Base-by-base conservation (phyloP, 768 basidiomycete species). In the Coprinellus micaceus region DNA sequence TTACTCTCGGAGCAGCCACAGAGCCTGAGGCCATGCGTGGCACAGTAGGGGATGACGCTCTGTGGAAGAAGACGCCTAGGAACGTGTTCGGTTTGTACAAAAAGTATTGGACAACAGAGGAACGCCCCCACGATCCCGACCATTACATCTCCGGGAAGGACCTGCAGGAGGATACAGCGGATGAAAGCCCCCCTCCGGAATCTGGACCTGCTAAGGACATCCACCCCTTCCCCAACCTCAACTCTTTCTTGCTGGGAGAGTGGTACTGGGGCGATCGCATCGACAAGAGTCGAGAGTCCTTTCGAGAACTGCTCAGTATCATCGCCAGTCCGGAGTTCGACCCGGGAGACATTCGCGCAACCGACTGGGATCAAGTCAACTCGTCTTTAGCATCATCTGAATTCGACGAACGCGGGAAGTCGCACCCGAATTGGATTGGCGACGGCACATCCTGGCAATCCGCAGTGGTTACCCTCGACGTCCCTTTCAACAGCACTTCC, bases 191-290 rank as follows among this genome's bases (percentile, higher is more conserved):
- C 15, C 48, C 25, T 4, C 28, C 21, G 3, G 17, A 11, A 3
- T 7, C 24, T 7, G 7, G 12, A 6, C 21, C 24, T 22, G 5
- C 7, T 5, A 5, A 24, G 13, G 9, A 4, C 25, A 24, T 47
- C 4, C 21, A 54, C 21, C 53, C 53, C 5, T 54, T 44, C 41
- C 53, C 53, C 2, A 54, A 54, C 21, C 24, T 43, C 4, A 54
- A 19, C 48, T 29, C 48, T 28, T 49, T 30, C n/a, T 10, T 30
- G 17, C 48, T 49, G 9, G 48, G 48, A 12, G 48, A 49, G 19
- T 54, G 24, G 19, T 54, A 19, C 28, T 54, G 53, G 53, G 24
- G 26, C 24, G 41, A 54, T 12, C 15, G 21, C 19, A 5, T 7
- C 25, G 53, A 22, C 13, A 54, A 54, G 41, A 54, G 53, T 45